Evolutionary conservation across 78 protist genomes (phyloP).

Genomic region (Dictyostelium purpureum): DNA sequence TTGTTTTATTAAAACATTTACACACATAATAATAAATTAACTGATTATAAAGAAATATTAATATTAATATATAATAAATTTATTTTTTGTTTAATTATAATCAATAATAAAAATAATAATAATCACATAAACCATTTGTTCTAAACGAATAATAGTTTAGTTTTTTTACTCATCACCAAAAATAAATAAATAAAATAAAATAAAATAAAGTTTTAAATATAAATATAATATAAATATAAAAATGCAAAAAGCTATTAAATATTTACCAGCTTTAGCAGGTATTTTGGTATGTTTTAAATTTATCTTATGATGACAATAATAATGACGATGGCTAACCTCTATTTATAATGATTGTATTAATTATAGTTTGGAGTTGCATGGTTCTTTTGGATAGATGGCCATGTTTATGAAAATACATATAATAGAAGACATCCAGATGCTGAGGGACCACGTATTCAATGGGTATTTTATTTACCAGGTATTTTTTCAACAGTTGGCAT

Average conservation of each 20-base stretch:
- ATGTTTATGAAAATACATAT: conserved; percentile 64
- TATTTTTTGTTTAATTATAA: no score
- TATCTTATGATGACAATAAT: not conserved
- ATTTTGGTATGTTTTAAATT: not conserved
- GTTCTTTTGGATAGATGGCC: conserved; percentile 78
- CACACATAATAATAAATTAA: no score
- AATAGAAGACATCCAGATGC: not conserved
- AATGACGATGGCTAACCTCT: not conserved
- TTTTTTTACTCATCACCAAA: no score
- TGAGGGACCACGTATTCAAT: conserved; percentile 68
- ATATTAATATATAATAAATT: no score
- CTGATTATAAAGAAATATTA: no score
- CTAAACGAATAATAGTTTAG: no score
- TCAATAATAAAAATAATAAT: no score
- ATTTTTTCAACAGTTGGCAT: conserved; percentile 56
- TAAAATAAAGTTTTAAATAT: no score
- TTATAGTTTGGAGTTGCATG: conserved; percentile 65
- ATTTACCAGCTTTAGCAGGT: conserved; percentile 24
- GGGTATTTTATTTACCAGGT: conserved; percentile 74
- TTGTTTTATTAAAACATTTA: no score
- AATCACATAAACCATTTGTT: no score
- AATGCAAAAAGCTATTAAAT: not conserved
- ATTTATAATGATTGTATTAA: not conserved
- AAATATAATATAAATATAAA: not conserved
- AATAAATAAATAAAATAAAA: no score